Base-by-base conservation (phyloP, 148 eudicot genomes). In the Silene uniflora region DNA sequence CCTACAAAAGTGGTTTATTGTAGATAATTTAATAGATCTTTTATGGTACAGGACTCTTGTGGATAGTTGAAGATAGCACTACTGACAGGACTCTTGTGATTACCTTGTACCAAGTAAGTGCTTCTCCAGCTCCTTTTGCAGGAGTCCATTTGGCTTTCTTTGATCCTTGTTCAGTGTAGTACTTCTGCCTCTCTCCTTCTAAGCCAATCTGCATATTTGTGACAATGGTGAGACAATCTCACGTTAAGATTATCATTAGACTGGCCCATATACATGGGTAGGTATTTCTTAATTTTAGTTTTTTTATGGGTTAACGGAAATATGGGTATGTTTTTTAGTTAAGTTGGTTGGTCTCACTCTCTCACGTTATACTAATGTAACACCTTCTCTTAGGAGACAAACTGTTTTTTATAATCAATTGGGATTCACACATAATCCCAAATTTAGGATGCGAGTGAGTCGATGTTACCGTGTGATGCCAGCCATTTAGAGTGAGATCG, bases 71-170 rank as follows among this genome's bases (percentile, higher is more conserved):
- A 55, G 6, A 55, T 55, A 55, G 23, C 65, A 22, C 65, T 22
- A 10, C 32, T 62, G 65, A 64, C 42, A n/a, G 7, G 39, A 64
- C 3, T 64, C 67, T 12, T 24, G 44, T 62, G 3, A 7, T 6
- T 88, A 93, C 98, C 98, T 85, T 93, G 77, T 90, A 94, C 98
- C 98, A 94, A 62, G 98, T 88, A 25, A 89, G 42, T 62, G 92
- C 80, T 58, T 82, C 77, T 10, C 84, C 83, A 35, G 35, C 65
- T 39, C 86, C 90, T 35, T 73, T 24, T 6, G 80, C 84, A 0
- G 87, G 88, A 11, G 3, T 73, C 99, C 99, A 95, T 47, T 81
- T 69, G 1, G 78, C 91, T 14, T 82, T 82, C 32, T 73, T 76
- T 62, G 83, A 47, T 56, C 99, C 97, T 72, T 88, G 89, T 64